A percentile compares a stretch with the other conserved stretches of the same genome.
Evolutionary conservation across 2,329 filamentous ascomycete species (phyloP).

Genomic region (Diplocarpon mali): DNA sequence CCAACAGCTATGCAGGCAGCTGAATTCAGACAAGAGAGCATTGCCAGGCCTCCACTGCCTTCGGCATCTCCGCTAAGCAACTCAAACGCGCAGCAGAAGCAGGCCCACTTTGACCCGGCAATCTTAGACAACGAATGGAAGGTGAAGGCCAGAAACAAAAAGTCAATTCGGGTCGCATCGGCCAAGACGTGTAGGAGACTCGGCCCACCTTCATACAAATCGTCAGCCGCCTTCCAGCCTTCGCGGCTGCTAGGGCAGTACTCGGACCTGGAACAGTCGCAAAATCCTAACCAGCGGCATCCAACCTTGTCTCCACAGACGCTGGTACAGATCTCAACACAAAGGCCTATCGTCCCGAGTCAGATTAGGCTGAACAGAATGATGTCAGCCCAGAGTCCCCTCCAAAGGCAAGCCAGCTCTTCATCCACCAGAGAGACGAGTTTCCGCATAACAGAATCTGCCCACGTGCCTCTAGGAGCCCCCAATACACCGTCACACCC

Average conservation of each 20-base stretch:
- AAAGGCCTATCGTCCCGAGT: too few relatives aligned
- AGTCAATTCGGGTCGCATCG: neutral
- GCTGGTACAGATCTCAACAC: neutral
- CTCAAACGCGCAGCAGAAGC: constrained; percentile 6
- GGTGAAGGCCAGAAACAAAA: neutral
- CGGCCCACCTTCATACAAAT: neutral
- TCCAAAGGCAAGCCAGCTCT: neutral
- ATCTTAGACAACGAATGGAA: constrained; percentile 11
- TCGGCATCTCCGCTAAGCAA: neutral
- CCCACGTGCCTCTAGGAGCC: constrained; percentile 5
- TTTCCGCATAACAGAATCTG: too few relatives aligned
- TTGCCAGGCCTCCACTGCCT: neutral
- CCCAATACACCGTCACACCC: constrained; percentile 7
- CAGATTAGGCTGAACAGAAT: neutral
- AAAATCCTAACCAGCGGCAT: neutral
- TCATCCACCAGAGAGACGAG: neutral
- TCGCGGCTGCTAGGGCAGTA: neutral
- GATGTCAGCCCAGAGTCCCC: neutral
- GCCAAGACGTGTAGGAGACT: neutral
- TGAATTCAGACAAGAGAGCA: neutral
- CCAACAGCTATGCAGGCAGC: constrained; percentile 1
- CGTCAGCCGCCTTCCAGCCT: neutral
- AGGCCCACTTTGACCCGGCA: constrained; percentile 15
- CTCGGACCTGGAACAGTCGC: neutral
- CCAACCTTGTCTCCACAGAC: neutral